These are phyloP conservation scores for Aureobasidium subglaciale DNA, from an alignment of 2,329 filamentous ascomycete genomes.

Conservation along the genomic window DNA sequence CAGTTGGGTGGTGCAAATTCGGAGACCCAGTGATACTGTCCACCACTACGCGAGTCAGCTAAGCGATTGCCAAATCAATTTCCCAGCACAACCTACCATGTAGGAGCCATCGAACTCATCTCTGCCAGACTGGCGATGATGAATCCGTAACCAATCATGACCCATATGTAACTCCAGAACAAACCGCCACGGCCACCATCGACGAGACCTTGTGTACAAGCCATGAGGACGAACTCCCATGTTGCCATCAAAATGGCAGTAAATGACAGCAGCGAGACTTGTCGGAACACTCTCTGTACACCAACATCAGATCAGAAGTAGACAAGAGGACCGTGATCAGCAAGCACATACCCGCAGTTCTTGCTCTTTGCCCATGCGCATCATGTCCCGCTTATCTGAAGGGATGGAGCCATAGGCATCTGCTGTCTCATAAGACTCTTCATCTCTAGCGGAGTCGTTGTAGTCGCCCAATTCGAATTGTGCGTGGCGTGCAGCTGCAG, in stretches of 20 bases:
- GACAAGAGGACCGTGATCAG: no score
- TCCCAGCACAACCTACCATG: neutral
- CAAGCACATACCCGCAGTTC: constrained; percentile 33
- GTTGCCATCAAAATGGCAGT: constrained; percentile 45
- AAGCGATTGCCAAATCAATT: neutral
- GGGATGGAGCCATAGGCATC: constrained; percentile 13
- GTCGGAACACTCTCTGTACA: constrained; percentile 39
- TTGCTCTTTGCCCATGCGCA: constrained; percentile 43
- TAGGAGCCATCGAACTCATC: constrained; percentile 30
- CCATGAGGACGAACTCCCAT: constrained; percentile 44
- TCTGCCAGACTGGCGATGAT: constrained; percentile 25
- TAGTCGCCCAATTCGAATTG: constrained; percentile 4
- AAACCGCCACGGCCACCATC: constrained; percentile 24
- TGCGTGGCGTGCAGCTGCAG: constrained; percentile 1
- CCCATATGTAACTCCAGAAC: constrained; percentile 24
- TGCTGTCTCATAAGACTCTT: constrained; percentile 6
- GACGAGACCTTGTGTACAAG: constrained; percentile 21
- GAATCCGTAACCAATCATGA: constrained; percentile 21
- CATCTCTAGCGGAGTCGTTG: constrained; percentile 2
- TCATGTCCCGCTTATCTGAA: constrained; percentile 37
- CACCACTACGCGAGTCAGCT: constrained; percentile 19
- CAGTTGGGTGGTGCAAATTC: constrained; percentile 27
- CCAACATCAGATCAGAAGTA: neutral
- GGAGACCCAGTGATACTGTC: constrained; percentile 26
- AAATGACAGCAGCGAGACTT: constrained; percentile 44